phyloP scores from a whole-genome alignment of 805 yeast genomes.

The Ogataea neopini region DNA sequence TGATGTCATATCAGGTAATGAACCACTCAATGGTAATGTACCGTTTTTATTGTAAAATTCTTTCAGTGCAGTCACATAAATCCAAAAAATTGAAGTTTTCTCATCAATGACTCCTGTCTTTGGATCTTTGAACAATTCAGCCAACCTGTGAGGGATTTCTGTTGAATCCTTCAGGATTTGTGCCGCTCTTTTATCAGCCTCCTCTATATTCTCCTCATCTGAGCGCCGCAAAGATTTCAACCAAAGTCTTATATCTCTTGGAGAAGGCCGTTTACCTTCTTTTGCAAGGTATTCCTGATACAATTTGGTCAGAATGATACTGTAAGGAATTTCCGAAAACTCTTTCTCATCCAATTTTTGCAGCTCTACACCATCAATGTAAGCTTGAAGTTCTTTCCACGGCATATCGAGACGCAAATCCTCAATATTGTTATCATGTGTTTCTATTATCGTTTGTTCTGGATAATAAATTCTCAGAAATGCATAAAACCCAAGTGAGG shows the following conservation, averaged over 20 bases:
- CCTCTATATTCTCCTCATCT: slow-evolving; percentile 40
- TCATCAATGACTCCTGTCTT: slow-evolving; percentile 26
- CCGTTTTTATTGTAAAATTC: slow-evolving; percentile 44
- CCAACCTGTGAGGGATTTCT: slow-evolving; percentile 31
- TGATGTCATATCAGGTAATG: slow-evolving; percentile 87
- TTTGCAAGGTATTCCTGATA: slow-evolving; percentile 41
- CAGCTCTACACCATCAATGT: slow-evolving; percentile 52
- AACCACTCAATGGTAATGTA: slow-evolving; percentile 70
- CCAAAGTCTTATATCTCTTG: slow-evolving; percentile 22
- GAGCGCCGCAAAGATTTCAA: slow-evolving; percentile 14
- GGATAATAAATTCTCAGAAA: slow-evolving; percentile 49
- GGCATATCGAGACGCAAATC: slow-evolving; percentile 70
- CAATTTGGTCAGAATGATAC: slow-evolving; percentile 59
- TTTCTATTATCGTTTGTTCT: slow-evolving; percentile 70
- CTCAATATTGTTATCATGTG: slow-evolving; percentile 60
- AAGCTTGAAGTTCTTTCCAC: slow-evolving; percentile 66
- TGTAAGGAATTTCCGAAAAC: slow-evolving; percentile 69
- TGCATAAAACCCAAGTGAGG: slow-evolving; percentile 67
- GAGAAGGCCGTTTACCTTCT: slow-evolving; percentile 25
- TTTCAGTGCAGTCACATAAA: slow-evolving; percentile 53
- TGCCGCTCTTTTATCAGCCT: slow-evolving; percentile 43
- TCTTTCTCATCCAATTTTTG: slow-evolving; percentile 43
- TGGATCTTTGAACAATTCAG: slow-evolving; percentile 29
- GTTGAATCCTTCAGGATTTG: slow-evolving; percentile 42
- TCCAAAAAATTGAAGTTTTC: slow-evolving; percentile 55